phyloP scores from a whole-genome alignment of 169 alveolate species.

The Theileria parva region DNA sequence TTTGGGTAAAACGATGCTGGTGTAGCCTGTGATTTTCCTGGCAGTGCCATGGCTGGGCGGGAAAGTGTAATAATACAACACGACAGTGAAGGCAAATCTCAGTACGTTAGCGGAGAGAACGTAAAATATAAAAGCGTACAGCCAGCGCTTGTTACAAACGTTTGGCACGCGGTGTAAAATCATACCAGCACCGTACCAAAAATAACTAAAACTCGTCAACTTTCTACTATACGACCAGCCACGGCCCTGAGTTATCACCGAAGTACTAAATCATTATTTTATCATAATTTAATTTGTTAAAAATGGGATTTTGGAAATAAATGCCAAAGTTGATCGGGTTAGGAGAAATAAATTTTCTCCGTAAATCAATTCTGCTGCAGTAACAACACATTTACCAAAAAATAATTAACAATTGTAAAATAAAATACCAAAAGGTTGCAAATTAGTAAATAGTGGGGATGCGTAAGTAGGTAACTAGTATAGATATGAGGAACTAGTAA shows the following conservation, averaged over 20 bases:
- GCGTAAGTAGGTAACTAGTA: no score
- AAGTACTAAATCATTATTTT: constrained; percentile 25
- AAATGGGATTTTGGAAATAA: no score
- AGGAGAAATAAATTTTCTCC: no score
- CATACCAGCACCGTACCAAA: constrained; percentile 72
- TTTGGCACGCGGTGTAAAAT: constrained; percentile 18
- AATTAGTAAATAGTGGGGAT: no score
- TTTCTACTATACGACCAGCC: constrained; percentile 72
- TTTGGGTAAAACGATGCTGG: constrained; percentile 46
- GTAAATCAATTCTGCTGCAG: no score
- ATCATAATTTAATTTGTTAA: neutral
- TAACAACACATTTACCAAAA: no score
- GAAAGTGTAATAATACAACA: constrained; percentile 27
- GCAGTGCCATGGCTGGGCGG: constrained; percentile 36
- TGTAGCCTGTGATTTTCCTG: constrained; percentile 37
- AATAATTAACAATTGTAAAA: no score
- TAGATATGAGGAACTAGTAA: no score
- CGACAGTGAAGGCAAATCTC: constrained; percentile 43
- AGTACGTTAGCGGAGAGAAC: constrained; percentile 23
- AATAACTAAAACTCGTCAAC: constrained; percentile 64
- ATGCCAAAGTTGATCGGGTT: no score
- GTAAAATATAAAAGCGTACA: constrained; percentile 27
- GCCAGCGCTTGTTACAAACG: constrained; percentile 12
- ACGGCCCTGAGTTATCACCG: constrained; percentile 66
- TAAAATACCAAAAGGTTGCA: no score